phyloP scores from a whole-genome alignment of 768 basidiomycete species.

The Hypholoma sublateritium region DNA sequence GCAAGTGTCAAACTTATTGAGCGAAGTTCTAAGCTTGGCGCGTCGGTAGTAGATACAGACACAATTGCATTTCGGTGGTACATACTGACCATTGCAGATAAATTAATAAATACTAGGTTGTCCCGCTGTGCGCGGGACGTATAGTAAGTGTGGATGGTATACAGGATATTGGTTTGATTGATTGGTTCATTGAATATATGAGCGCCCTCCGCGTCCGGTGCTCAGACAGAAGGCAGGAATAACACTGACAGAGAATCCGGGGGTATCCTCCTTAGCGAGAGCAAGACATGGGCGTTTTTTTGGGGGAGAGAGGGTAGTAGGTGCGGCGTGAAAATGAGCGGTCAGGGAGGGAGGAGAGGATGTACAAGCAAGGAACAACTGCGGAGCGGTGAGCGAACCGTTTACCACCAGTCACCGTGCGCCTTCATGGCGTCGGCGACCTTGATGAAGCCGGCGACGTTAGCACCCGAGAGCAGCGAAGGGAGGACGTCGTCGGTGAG shows the following conservation, averaged over 20 bases:
- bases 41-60: no score
- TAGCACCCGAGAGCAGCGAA: conserved; percentile 62
- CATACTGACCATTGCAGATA: no score
- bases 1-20: no score
- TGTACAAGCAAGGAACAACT: no score
- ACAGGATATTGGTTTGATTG: background rate
- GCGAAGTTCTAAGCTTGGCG: no score
- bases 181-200: background rate
- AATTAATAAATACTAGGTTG: no score
- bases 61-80: no score
- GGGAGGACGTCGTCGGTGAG: conserved; percentile 40
- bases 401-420: conserved; percentile 79
- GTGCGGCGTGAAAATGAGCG: background rate
- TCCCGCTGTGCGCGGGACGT: background rate
- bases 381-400: conserved; percentile 1
- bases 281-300: background rate
- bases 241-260: background rate
- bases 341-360: no score
- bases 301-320: background rate
- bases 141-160: background rate
- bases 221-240: background rate
- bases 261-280: no score
- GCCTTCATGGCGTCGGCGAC: conserved; percentile 72
- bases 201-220: background rate
- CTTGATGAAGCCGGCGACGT: conserved; percentile 73